A percentile compares a stretch with the other conserved stretches of the same genome.
Conservation (phyloP, 345 rosid species). For the Capsella bursapastoris region DNA sequence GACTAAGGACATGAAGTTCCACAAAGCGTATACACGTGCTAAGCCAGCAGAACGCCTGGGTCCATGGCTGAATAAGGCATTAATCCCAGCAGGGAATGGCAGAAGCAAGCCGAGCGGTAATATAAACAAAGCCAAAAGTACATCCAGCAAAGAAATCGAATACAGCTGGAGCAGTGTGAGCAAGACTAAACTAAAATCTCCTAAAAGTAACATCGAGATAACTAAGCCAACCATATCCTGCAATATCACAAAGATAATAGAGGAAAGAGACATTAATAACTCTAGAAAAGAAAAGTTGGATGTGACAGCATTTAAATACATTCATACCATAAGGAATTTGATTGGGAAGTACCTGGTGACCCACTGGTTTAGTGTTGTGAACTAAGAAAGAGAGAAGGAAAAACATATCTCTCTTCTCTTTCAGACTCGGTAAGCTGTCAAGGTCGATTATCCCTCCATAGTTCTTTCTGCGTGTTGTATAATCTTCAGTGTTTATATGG, state of each 20-base stretch:
- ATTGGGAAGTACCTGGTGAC: conserved; percentile 77
- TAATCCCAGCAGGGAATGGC: conserved; percentile 98
- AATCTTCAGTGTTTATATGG: conserved; percentile 55
- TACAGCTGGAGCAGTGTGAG: conserved; percentile 95
- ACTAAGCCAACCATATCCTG: conserved; percentile 99
- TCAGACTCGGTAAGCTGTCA: conserved; percentile 74
- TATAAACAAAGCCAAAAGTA: conserved; percentile 83
- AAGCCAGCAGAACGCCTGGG: conserved; percentile 98
- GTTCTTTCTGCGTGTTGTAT: conserved; percentile 56
- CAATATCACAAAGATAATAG: conserved; percentile 35
- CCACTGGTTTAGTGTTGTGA: conserved; percentile 97
- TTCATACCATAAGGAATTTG: conserved; percentile 15
- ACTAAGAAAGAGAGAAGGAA: conserved; percentile 84
- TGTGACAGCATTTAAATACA: conserved; percentile 1
- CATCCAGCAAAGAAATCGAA: conserved; percentile 85
- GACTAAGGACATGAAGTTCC: conserved; percentile 86
- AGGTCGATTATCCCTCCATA: conserved; percentile 67
- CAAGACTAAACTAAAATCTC: conserved; percentile 98
- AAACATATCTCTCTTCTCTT: conserved; percentile 88
- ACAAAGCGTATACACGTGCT: conserved; percentile 92
- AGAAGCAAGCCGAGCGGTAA: conserved; percentile 92
- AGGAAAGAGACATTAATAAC: conserved; percentile 1
- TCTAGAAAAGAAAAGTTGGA: conserved; percentile 8
- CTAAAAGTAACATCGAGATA: conserved; percentile 94
- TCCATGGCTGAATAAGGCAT: conserved; percentile 97